phyloP scores from a whole-genome alignment of 2,329 filamentous ascomycete genomes.

The Venturia oleaginea region DNA sequence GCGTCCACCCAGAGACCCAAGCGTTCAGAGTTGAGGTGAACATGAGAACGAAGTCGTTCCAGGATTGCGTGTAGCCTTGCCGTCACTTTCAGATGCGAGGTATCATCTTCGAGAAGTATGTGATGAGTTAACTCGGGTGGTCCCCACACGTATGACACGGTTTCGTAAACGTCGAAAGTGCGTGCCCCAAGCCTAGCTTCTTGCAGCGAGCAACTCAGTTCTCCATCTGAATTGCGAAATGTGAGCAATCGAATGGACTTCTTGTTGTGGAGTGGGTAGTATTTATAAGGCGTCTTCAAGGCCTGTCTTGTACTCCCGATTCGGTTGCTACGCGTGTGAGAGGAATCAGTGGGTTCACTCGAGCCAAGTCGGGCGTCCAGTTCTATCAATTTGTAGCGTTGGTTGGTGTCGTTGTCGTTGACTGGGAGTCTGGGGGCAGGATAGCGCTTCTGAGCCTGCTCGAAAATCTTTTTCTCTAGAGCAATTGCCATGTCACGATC shows the following conservation, averaged over 20 bases:
- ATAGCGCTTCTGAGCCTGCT: too few relatives aligned
- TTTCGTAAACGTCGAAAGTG: background rate
- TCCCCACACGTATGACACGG: constrained; percentile 4
- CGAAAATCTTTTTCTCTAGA: too few relatives aligned
- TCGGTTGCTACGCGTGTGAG: background rate
- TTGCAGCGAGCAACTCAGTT: too few relatives aligned
- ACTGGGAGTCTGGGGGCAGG: too few relatives aligned
- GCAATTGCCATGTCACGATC: too few relatives aligned
- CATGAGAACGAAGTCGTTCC: too few relatives aligned
- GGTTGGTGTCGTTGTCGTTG: background rate
- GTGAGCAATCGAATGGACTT: too few relatives aligned
- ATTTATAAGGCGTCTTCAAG: background rate
- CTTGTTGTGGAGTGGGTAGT: too few relatives aligned
- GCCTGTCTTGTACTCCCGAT: background rate
- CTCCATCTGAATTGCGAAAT: too few relatives aligned
- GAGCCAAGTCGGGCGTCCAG: background rate
- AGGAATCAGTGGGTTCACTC: background rate
- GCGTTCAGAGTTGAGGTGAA: background rate
- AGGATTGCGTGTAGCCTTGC: background rate
- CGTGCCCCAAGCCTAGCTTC: background rate
- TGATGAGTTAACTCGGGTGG: background rate
- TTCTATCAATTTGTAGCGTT: background rate
- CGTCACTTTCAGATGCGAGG: background rate
- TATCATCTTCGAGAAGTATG: background rate
- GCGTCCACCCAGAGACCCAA: constrained; percentile 6